phyloP scores from a whole-genome alignment of 768 basidiomycete species.

The Xerocomus spinulosus region DNA sequence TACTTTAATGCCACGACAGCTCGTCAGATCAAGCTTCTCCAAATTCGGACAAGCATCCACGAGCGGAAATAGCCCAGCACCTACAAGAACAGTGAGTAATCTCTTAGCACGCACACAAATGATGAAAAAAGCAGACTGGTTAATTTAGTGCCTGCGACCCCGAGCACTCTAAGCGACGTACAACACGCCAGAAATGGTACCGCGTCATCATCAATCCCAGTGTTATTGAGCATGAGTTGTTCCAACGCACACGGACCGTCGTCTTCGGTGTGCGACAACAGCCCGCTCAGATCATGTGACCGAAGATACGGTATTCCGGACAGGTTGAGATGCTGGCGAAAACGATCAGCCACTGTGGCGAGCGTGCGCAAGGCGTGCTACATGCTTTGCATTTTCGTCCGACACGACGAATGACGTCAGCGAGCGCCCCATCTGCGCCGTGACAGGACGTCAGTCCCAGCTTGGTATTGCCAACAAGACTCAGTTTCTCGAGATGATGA shows the following conservation, averaged over 20 bases:
- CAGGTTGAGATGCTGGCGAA: slow-evolving; percentile 51
- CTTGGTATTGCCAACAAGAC: slow-evolving; percentile 60
- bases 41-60: slow-evolving; percentile 54
- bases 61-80: slow-evolving; percentile 49
- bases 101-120: neutral
- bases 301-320: slow-evolving; percentile 48
- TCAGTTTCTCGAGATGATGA: slow-evolving; percentile 46
- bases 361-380: neutral
- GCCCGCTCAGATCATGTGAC: slow-evolving; percentile 47
- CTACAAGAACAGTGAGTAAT: slow-evolving; percentile 29
- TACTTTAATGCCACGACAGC: slow-evolving; percentile 59
- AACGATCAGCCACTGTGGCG: neutral
- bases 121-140: slow-evolving; percentile 40
- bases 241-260: slow-evolving; percentile 37
- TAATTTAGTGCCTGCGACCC: slow-evolving; percentile 55
- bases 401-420: slow-evolving; percentile 45
- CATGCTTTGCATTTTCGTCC: slow-evolving; percentile 57
- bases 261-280: slow-evolving; percentile 29
- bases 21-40: slow-evolving; percentile 56
- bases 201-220: slow-evolving; percentile 55
- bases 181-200: slow-evolving; percentile 52
- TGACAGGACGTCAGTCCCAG: slow-evolving; percentile 38
- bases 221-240: slow-evolving; percentile 54
- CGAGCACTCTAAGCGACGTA: slow-evolving; percentile 41
- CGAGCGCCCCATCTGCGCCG: slow-evolving; percentile 33